Conservation (phyloP, 83 land plant species). For the Picea mariana region DNA sequence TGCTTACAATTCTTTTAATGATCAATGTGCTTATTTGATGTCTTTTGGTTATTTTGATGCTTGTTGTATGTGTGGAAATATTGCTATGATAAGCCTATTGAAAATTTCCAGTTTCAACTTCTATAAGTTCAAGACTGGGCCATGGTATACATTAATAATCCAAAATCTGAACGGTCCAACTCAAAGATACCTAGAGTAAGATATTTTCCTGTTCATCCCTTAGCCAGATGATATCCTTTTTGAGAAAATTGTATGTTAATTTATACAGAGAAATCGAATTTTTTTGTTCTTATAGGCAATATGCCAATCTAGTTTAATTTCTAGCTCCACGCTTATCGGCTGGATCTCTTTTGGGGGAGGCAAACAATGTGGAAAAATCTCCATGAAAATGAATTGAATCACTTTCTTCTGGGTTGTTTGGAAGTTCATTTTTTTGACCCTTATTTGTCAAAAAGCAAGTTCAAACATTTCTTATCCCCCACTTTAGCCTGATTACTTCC, state of each 20-base stretch:
- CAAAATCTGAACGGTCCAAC: no score
- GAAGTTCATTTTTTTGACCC: neutral
- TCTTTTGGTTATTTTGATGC: neutral
- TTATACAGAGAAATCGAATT: neutral
- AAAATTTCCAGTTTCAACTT: no score
- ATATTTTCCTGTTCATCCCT: no score
- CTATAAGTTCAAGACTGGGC: no score
- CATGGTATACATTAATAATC: no score
- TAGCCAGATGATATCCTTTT: neutral
- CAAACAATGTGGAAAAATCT: neutral
- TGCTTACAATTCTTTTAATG: neutral
- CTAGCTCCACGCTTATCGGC: neutral
- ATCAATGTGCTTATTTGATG: no score
- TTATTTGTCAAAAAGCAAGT: neutral
- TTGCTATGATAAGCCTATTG: no score
- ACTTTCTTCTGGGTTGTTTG: neutral
- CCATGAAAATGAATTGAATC: neutral
- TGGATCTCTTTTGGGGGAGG: neutral
- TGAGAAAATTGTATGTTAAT: neutral
- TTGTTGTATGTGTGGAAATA: neutral
- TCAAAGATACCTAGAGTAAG: no score
- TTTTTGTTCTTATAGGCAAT: neutral
- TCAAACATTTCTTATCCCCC: no score
- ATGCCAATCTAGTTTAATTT: neutral
- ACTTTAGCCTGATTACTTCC: no score